phyloP scores from a whole-genome alignment of 495 filamentous ascomycete species.

The Aspergillus ostianus region DNA sequence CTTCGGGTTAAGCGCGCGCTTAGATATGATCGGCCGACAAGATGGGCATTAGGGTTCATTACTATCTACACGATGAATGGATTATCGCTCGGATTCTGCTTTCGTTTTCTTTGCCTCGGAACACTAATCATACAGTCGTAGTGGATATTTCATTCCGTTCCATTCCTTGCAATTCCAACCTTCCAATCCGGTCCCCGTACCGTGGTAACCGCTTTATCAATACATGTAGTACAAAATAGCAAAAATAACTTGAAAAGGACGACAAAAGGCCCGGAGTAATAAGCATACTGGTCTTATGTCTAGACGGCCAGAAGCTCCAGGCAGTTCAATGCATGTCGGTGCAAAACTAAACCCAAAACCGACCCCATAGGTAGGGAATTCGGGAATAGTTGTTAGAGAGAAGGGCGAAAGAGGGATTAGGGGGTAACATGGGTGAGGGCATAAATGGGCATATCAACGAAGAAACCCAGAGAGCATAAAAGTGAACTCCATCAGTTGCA shows the following conservation, averaged over 20 bases:
- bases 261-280: conserved; percentile 5
- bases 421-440: conserved; percentile 2
- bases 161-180: conserved; percentile 26
- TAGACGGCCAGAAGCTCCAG: conserved; percentile 2
- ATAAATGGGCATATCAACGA: not conserved
- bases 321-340: not conserved
- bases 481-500: conserved; percentile 19
- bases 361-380: not conserved
- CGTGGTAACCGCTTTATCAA: conserved; percentile 34
- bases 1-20: conserved; percentile 19
- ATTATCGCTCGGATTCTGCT: not conserved
- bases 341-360: not conserved
- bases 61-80: not conserved
- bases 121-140: conserved; percentile 42
- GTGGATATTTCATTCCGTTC: conserved; percentile 24
- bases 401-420: conserved; percentile 6
- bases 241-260: conserved; percentile 10
- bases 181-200: conserved; percentile 25
- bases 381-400: not conserved
- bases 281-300: conserved; percentile 9
- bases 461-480: conserved; percentile 7
- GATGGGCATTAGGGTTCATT: too few species aligned
- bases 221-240: conserved; percentile 36
- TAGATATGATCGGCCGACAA: not conserved
- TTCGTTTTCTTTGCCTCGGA: not conserved